Percentiles rank a stretch among this genome's conserved stretches.
Conservation (phyloP, 805 yeast species). For the Teunomyces tritomae region DNA sequence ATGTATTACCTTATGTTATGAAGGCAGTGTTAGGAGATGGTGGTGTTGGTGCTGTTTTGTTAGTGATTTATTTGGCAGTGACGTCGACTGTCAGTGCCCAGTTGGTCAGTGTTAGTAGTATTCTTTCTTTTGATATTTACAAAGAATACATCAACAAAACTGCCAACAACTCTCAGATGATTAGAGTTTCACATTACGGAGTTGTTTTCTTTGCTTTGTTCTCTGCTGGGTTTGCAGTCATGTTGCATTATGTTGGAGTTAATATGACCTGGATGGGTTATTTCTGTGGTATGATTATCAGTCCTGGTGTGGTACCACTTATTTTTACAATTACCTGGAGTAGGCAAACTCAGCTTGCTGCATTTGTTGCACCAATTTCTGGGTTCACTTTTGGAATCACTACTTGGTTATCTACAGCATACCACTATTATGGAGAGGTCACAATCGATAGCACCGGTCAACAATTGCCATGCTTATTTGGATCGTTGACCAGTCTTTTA, state of each 20-base stretch:
- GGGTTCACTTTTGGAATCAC: conserved; percentile 3
- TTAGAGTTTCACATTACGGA: conserved; percentile 3
- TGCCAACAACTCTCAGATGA: conserved; percentile 6
- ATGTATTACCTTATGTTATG: conserved; percentile 28
- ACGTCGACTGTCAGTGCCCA: conserved; percentile 7
- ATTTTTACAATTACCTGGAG: conserved; percentile 4
- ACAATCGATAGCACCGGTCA: neutral
- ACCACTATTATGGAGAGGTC: conserved; percentile 1
- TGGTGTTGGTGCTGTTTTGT: conserved; percentile 24
- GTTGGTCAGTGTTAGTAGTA: conserved; percentile 2
- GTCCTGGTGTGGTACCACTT: conserved; percentile 5
- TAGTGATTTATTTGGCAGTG: conserved; percentile 4
- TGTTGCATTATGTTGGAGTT: conserved; percentile 26
- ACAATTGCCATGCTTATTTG: conserved; percentile 5
- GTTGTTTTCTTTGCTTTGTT: conserved; percentile 26
- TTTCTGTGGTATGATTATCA: conserved; percentile 5
- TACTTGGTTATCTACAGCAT: conserved; percentile 3
- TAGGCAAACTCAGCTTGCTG: conserved; percentile 5
- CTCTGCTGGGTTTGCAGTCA: conserved; percentile 37
- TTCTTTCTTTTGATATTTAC: conserved; percentile 6
- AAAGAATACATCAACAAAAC: conserved; percentile 5
- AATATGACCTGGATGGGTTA: conserved; percentile 14
- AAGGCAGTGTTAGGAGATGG: conserved; percentile 31
- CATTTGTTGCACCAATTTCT: conserved; percentile 1
- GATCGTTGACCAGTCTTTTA: neutral